Base-by-base conservation (phyloP, 148 eudicot genomes). In the Rhododendron henanense region DNA sequence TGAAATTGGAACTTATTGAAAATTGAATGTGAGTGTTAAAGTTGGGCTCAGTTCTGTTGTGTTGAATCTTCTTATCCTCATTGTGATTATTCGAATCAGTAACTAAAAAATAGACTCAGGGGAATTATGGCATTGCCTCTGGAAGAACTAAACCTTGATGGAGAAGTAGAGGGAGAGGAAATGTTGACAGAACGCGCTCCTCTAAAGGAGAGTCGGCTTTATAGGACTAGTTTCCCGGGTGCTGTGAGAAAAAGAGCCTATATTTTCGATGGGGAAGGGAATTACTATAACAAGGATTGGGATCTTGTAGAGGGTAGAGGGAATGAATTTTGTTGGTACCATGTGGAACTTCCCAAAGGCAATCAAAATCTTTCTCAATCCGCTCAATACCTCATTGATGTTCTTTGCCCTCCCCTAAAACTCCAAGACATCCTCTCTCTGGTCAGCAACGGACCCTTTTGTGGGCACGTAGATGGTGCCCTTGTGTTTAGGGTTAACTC, bases 281-380 rank as follows among this genome's bases (percentile, higher is more conserved):
- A 91, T 86, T 97, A 92, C 85, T 95, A 92, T 83, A 92, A 92
- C 89, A 95, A 97, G 87, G 98, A 93, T 87, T 95, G 98, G 98
- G 98, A 95, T 86, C 92, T 97, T 69, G 15, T 78, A 15, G 95
- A 94, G 89, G 98, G 98, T 63, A 87, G 81, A 75, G 98, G 93
- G 65, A 93, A 90, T 87, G 98, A 97, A 47, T 97, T 97, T 80
- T 97, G 99, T 90, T 97, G 99, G 99, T 97, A 95, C 86, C 99
- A 97, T 89, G 94, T 95, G 0, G 98, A 97, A 87, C 92, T 97
- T 73, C 98, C 98, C 0, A 97, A 91, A 87, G 96, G 91, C 51
- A 94, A 94, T 78, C 94, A 94, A 37, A 95, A 93, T 57, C 92
- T 97, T 0, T 92, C 98, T 2, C 91, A 95, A 78, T 95, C 94